Percentiles rank a stretch among this genome's conserved stretches.
phyloP scores from a whole-genome alignment of 2,329 filamentous ascomycete genomes.

The Trichophyton verrucosum region DNA sequence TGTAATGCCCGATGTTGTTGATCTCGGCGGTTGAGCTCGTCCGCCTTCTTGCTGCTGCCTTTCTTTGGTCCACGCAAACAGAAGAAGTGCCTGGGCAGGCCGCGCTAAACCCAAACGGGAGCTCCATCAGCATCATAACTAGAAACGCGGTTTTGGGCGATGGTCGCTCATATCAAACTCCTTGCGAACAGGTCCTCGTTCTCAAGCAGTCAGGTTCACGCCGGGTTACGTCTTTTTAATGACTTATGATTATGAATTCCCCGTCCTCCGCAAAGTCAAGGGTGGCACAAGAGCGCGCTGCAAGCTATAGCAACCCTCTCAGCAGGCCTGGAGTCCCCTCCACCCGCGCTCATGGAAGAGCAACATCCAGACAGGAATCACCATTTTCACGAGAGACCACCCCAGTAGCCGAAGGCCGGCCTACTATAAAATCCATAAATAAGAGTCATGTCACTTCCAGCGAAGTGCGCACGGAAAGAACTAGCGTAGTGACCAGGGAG shows the following conservation, averaged over 20 bases:
- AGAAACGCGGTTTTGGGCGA: background rate
- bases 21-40: background rate
- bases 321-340: slow-evolving; percentile 30
- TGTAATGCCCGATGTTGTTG: no score
- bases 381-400: slow-evolving; percentile 14
- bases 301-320: slow-evolving; percentile 22
- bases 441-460: slow-evolving; percentile 22
- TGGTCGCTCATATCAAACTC: no score
- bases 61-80: slow-evolving; percentile 13
- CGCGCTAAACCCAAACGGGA: slow-evolving; percentile 17
- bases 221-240: background rate
- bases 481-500: slow-evolving; percentile 49
- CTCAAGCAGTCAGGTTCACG: background rate
- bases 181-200: background rate
- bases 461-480: slow-evolving; percentile 32
- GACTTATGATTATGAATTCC: slow-evolving; percentile 18
- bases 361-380: slow-evolving; percentile 15
- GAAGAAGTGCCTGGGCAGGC: slow-evolving; percentile 12
- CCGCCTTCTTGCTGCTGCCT: background rate
- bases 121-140: slow-evolving; percentile 3
- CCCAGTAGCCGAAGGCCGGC: slow-evolving; percentile 10
- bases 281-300: slow-evolving; percentile 30
- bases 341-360: slow-evolving; percentile 22
- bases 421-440: slow-evolving; percentile 15
- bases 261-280: slow-evolving; percentile 22